Evolutionary conservation across 164 flowering plant genomes (phyloP).

Genomic region (Stephania yunnanensis): DNA sequence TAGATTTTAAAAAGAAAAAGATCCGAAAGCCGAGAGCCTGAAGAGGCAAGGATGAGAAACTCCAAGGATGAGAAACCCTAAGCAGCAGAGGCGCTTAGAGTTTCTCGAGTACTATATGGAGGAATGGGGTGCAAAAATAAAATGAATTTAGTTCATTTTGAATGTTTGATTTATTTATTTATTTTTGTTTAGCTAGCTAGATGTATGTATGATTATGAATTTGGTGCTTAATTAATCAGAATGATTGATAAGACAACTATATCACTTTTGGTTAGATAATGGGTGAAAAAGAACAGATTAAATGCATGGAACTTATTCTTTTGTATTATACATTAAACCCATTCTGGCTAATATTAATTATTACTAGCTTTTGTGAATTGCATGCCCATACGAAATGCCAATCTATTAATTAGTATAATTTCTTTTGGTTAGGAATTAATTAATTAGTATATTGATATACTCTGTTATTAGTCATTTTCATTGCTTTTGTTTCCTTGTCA

Average conservation of each 20-base stretch:
- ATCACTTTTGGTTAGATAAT: background rate
- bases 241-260: background rate
- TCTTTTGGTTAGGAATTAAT: background rate
- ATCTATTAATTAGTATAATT: too few relatives aligned
- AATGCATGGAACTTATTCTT: background rate
- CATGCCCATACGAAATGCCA: background rate
- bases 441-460: background rate
- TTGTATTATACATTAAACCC: background rate
- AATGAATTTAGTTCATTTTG: background rate
- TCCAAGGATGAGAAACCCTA: too few relatives aligned
- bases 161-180: background rate
- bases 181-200: background rate
- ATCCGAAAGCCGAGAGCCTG: too few relatives aligned
- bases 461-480: background rate
- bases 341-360: background rate
- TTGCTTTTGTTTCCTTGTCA: background rate
- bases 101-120: too few relatives aligned
- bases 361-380: background rate
- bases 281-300: background rate
- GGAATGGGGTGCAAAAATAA: too few relatives aligned
- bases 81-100: too few relatives aligned
- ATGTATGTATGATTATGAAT: background rate
- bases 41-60: too few relatives aligned
- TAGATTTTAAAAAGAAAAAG: too few relatives aligned
- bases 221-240: background rate